phyloP scores from a whole-genome alignment of 371 early-diverging fungal genomes.

The Smittium culicis region DNA sequence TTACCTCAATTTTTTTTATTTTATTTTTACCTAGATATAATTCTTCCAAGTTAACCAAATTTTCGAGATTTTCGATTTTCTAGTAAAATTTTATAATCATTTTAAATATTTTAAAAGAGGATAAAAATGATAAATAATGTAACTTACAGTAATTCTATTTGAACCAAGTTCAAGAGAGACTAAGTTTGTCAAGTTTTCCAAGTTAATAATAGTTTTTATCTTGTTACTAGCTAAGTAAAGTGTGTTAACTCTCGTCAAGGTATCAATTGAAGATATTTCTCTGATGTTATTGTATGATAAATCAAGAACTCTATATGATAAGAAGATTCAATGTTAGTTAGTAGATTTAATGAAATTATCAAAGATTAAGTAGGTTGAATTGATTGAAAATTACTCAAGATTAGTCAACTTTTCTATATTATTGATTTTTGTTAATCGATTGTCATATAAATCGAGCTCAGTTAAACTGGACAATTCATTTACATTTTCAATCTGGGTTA shows the following conservation, averaged over 20 bases:
- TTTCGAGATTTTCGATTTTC: slow-evolving; percentile 68
- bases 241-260: slow-evolving; percentile 41
- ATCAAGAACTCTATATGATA: slow-evolving; percentile 50
- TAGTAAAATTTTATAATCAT: slow-evolving; percentile 16
- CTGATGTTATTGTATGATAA: slow-evolving; percentile 85
- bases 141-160: slow-evolving; percentile 62
- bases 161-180: slow-evolving; percentile 85
- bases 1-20: slow-evolving; percentile 62
- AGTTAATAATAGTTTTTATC: slow-evolving; percentile 57
- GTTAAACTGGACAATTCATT: slow-evolving; percentile 37
- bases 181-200: slow-evolving; percentile 47
- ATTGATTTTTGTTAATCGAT: slow-evolving; percentile 65
- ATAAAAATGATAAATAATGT: slow-evolving; percentile 5
- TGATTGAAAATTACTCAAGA: slow-evolving; percentile 43
- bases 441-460: slow-evolving; percentile 91
- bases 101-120: neutral
- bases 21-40: slow-evolving; percentile 97
- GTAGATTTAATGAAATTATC: neutral
- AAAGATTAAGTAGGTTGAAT: neutral
- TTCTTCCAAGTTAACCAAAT: slow-evolving; percentile 60
- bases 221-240: slow-evolving; percentile 77
- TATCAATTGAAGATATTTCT: slow-evolving; percentile 45
- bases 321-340: neutral
- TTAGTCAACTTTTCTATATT: slow-evolving; percentile 42
- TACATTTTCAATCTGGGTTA: slow-evolving; percentile 57